Conservation (phyloP, 805 yeast species). For the Nakazawaea populi region DNA sequence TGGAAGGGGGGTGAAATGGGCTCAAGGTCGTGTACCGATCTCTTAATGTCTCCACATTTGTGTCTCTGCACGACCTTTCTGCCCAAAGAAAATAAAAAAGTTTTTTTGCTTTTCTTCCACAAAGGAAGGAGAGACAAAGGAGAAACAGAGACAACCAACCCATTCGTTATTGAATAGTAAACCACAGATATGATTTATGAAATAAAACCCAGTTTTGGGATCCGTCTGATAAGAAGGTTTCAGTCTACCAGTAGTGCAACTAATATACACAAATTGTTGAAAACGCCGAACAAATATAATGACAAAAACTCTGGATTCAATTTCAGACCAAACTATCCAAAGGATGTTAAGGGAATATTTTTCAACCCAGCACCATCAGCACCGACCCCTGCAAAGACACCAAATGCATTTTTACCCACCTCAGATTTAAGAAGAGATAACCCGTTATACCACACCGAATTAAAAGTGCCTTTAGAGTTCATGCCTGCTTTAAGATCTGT, state of each 20-base stretch:
- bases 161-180: too few relatives aligned
- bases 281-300: slow-evolving; percentile 30
- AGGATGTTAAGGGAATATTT: slow-evolving; percentile 20
- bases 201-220: neutral
- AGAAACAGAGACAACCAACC: too few relatives aligned
- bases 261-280: slow-evolving; percentile 18
- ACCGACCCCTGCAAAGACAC: slow-evolving; percentile 25
- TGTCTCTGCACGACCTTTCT: neutral
- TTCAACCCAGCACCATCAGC: slow-evolving; percentile 31
- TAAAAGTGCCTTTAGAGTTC: slow-evolving; percentile 14
- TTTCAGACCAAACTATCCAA: slow-evolving; percentile 25
- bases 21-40: too few relatives aligned
- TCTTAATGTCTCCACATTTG: neutral
- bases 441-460: slow-evolving; percentile 16
- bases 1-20: too few relatives aligned
- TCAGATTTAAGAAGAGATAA: slow-evolving; percentile 23
- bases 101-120: neutral
- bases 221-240: neutral
- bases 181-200: neutral
- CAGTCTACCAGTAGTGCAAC: neutral
- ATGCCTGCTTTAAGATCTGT: slow-evolving; percentile 24
- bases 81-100: neutral
- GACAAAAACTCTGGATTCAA: slow-evolving; percentile 30
- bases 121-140: neutral
- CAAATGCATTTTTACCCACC: slow-evolving; percentile 27